These are phyloP conservation scores for Heracleum sosnowskyi DNA, from an alignment of 129 eudicot genomes.

Conservation along the genomic window DNA sequence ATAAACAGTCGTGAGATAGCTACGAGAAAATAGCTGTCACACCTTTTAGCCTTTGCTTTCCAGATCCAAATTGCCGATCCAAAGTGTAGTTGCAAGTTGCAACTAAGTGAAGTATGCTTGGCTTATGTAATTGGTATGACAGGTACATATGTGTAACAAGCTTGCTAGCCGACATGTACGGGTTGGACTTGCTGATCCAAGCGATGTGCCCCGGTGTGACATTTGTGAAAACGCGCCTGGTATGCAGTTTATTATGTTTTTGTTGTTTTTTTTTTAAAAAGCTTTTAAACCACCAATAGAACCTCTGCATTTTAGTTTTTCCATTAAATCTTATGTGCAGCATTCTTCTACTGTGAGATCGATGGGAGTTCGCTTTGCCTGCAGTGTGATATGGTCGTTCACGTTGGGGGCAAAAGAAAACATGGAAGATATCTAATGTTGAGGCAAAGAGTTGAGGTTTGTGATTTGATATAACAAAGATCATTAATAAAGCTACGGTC, in stretches of 20 bases:
- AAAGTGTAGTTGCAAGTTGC: not conserved
- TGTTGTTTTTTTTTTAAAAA: not conserved
- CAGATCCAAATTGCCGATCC: not conserved
- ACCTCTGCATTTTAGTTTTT: not conserved
- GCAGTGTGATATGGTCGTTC: conserved; percentile 96
- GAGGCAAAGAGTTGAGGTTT: conserved; percentile 93
- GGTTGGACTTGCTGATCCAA: conserved; percentile 15
- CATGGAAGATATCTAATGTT: conserved; percentile 77
- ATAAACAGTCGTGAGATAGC: not conserved
- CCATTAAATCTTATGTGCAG: conserved; percentile 32
- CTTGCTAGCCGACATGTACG: conserved; percentile 17
- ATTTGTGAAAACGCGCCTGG: conserved; percentile 14
- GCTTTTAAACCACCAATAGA: not conserved
- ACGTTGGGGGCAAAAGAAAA: conserved; percentile 92
- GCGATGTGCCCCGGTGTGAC: conserved; percentile 11
- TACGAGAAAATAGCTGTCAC: not conserved
- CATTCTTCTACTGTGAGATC: conserved; percentile 92
- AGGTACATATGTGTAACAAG: conserved; percentile 15
- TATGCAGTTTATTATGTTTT: not conserved
- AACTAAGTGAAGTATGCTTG: not conserved
- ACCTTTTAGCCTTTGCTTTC: not conserved
- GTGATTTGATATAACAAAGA: conserved; percentile 23
- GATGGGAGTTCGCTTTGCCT: conserved; percentile 94
- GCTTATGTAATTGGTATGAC: not conserved
- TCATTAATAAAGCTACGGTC: conserved; percentile 3